Conservation (phyloP, 768 basidiomycete genomes). For the Aureoboletus auriporus region DNA sequence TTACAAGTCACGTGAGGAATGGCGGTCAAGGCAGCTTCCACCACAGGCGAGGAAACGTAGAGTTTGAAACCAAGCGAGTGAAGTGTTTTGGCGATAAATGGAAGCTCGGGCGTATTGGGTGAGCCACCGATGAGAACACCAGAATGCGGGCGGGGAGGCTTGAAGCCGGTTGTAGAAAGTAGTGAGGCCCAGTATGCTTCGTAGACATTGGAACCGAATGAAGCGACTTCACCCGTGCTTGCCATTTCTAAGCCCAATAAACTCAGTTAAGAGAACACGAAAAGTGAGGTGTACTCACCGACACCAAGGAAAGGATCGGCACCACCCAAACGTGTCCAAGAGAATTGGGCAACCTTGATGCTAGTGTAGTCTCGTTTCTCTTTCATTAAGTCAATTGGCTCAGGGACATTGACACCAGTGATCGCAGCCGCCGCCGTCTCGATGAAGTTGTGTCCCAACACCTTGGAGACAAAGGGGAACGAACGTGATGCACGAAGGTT, state of each 20-base stretch:
- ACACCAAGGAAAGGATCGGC: constrained; percentile 97
- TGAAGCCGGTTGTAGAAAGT: constrained; percentile 95
- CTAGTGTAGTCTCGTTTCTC: constrained; percentile 86
- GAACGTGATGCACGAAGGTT: constrained; percentile 96
- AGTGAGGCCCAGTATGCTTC: constrained; percentile 96
- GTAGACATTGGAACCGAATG: constrained; percentile 88
- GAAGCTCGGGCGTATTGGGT: constrained; percentile 82
- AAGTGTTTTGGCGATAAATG: constrained; percentile 72
- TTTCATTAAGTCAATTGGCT: constrained; percentile 88
- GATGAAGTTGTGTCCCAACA: constrained; percentile 95
- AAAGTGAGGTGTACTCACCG: constrained; percentile 49
- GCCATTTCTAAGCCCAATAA: constrained; percentile 73
- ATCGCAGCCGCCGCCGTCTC: constrained; percentile 90
- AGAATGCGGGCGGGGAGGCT: constrained; percentile 75
- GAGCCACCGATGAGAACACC: constrained; percentile 95
- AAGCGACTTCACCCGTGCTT: constrained; percentile 95
- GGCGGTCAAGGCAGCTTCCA: constrained; percentile 78
- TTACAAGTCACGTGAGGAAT: constrained; percentile 76
- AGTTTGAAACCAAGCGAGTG: constrained; percentile 91
- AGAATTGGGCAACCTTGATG: constrained; percentile 98
- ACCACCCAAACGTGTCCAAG: constrained; percentile 93
- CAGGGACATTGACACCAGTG: constrained; percentile 80
- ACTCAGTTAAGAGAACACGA: constrained; percentile 3
- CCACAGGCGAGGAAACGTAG: constrained; percentile 76
- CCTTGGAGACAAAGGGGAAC: constrained; percentile 99